Base-by-base conservation (phyloP, 306 rosid genomes). In the Hippophae rhamnoides region DNA sequence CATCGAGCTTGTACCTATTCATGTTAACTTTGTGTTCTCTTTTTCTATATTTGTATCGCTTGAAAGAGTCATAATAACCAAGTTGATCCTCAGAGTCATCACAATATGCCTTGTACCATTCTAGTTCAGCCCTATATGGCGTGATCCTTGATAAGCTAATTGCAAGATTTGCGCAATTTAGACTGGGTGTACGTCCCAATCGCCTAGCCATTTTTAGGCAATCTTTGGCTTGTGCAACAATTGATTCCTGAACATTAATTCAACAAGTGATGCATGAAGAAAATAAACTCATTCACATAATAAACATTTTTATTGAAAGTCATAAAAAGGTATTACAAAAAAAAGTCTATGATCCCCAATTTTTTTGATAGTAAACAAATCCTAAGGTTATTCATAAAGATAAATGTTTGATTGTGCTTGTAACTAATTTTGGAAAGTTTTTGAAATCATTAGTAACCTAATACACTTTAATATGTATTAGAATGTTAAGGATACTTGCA, bases 11-110 rank as follows among this genome's bases (percentile, higher is more conserved):
- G 75, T 40, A 55, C 45, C 96, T 75, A 68, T 79, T 73, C 72
- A 80, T 54, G 75, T 92, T 84, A n/a, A 85, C 75, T 71, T 44
- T 76, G 66, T 72, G 41, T 4, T 66, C 83, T 41, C 62, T 78
- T 67, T 57, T 84, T 43, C 85, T 62, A 52, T 75, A 60, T 27
- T 70, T 79, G 44, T 82, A 71, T 18, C 14, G 57, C 81, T 83
- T 92, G 82, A 92, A 92, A 1, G 79, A 62, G 65, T 87, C 98
- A 5, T 87, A 87, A 53, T 92, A 92, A 18, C 98, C 95, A 57
- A 69, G 58, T 58, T 87, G 77, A 31, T 85, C 74, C 8, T 71
- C 79, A 5, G 82, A 73, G 43, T 80, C 62, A 7, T 88, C 93
- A 14, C 95, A 87, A 42, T 42, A 38, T 9, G 42, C 60, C 63